Percentiles rank a stretch among this genome's conserved stretches.
Evolutionary conservation across 108 stramenopile species (phyloP).

Genomic region (Aurantiochytrium sp.): DNA sequence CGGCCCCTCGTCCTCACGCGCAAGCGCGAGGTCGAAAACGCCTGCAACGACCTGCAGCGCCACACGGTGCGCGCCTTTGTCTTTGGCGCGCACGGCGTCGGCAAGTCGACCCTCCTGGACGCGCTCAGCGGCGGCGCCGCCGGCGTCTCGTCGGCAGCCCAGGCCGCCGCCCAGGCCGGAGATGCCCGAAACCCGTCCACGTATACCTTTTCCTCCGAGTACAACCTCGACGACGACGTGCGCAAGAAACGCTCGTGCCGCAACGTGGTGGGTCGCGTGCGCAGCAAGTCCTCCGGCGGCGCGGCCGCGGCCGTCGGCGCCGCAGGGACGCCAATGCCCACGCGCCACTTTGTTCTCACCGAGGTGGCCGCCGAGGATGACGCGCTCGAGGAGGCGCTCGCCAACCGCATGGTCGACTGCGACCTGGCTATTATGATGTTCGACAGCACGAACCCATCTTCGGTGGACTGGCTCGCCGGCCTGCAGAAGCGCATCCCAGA

Average conservation of each 20-base stretch:
- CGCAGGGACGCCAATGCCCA: not conserved
- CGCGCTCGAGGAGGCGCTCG: conserved; percentile 23
- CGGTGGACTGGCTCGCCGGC: not conserved
- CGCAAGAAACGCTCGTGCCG: not conserved
- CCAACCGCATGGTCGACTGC: conserved; percentile 14
- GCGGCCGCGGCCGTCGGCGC: not conserved
- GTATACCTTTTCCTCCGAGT: not conserved
- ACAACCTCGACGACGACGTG: not conserved
- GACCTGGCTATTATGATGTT: conserved; percentile 21
- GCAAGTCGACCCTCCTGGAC: not conserved
- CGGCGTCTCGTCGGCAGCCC: too few relatives aligned
- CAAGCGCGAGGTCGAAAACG: not conserved
- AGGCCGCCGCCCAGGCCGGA: too few relatives aligned
- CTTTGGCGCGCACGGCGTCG: conserved; percentile 20
- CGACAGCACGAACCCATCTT: conserved; percentile 24
- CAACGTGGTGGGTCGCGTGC: not conserved
- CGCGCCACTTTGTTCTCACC: not conserved
- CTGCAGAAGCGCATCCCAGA: conserved; percentile 13
- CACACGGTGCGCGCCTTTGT: conserved; percentile 13
- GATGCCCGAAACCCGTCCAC: not conserved
- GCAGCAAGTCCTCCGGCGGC: not conserved
- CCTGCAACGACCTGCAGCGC: not conserved
- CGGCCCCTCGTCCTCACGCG: not conserved
- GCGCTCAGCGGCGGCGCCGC: not conserved
- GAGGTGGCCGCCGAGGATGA: conserved; percentile 25